These are phyloP conservation scores for Misopates orontium DNA, from an alignment of 257 asterid genomes.

Conservation along the genomic window DNA sequence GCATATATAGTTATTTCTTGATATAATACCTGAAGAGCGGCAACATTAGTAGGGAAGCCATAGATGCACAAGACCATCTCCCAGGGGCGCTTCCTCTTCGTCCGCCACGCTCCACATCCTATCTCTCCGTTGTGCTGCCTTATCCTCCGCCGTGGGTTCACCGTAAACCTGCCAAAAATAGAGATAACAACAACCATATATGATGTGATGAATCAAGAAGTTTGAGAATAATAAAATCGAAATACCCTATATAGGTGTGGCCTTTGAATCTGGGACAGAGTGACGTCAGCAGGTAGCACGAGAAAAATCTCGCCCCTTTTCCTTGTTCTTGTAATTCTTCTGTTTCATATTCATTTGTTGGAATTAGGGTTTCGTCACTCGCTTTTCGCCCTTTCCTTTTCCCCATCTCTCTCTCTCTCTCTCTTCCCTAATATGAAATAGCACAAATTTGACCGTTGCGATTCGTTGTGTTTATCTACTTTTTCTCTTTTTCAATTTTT, in stretches of 20 bases:
- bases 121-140: constrained; percentile 96
- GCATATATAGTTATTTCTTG: no score
- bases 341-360: constrained; percentile 18
- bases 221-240: constrained; percentile 11
- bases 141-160: constrained; percentile 86
- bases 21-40: constrained; percentile 80
- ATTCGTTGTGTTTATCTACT: constrained; percentile 1
- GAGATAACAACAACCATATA: neutral
- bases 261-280: constrained; percentile 83
- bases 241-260: constrained; percentile 93
- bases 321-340: constrained; percentile 27
- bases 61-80: constrained; percentile 94
- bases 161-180: constrained; percentile 52
- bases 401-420: constrained; percentile 42
- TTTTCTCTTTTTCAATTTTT: neutral
- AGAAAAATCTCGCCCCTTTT: constrained; percentile 47
- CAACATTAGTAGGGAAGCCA: constrained; percentile 81
- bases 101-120: constrained; percentile 77
- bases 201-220: neutral
- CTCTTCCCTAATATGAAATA: neutral
- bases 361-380: constrained; percentile 25
- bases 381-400: constrained; percentile 39
- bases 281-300: constrained; percentile 85
- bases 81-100: constrained; percentile 95
- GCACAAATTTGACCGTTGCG: constrained; percentile 56